Conservation (phyloP, 345 rosid species). For the Sonneratia caseolaris region DNA sequence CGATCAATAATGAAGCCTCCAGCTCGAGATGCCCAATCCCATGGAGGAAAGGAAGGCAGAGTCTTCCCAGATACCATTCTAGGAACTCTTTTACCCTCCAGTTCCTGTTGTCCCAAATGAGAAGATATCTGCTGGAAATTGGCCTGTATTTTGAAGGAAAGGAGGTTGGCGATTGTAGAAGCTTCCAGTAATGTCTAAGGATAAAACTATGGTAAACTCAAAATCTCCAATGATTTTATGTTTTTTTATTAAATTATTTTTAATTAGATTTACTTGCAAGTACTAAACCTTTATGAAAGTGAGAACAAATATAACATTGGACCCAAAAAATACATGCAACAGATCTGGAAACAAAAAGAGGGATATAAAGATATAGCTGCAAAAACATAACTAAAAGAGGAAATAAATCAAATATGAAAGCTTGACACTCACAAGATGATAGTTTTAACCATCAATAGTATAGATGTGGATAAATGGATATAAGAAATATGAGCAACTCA, state of each 20-base stretch:
- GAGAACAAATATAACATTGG: not conserved
- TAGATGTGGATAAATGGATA: not conserved
- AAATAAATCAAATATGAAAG: not conserved
- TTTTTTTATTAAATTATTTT: not conserved
- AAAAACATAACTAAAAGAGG: not conserved
- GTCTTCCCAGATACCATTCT: constrained; percentile 99
- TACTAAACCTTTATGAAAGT: not conserved
- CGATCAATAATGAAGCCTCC: constrained; percentile 96
- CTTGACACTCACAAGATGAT: not conserved
- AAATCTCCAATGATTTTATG: not conserved
- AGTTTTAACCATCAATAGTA: not conserved
- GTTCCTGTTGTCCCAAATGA: constrained; percentile 92
- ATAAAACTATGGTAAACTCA: not conserved
- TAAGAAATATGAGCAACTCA: constrained; percentile 16
- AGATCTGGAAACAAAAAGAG: not conserved
- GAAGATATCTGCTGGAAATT: constrained; percentile 98
- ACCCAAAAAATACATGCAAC: not conserved
- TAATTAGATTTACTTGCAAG: not conserved
- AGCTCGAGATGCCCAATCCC: constrained; percentile 98
- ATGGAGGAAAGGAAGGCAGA: constrained; percentile 84
- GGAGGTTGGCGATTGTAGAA: not conserved
- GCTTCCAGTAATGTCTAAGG: not conserved
- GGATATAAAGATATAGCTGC: not conserved
- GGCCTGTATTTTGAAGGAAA: constrained; percentile 39
- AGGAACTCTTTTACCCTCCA: constrained; percentile 96